Evolutionary conservation across 495 filamentous ascomycete species (phyloP), one percentile per base, ranked within the genome.

Genomic region (Aspergillus campestris): DNA sequence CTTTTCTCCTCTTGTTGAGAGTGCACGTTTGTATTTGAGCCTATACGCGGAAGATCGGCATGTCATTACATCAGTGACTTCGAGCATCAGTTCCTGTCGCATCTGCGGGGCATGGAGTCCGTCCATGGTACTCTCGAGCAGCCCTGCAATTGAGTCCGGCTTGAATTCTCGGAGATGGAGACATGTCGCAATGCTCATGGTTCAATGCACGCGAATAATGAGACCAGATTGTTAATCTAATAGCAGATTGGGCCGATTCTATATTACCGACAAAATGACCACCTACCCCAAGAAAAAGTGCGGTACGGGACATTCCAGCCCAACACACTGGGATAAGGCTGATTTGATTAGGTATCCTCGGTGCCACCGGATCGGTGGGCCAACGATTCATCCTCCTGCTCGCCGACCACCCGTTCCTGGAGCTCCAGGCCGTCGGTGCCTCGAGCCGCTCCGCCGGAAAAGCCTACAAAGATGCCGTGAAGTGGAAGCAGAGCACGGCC

Each of bases 311-410:
- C 40, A 38, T 38, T 41, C 28, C 30, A 34, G 10, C 6, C 9
- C 24, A 0, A 30, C 5, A 1, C 37, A 13, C 6, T 11, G 3
- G 15, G 11, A 34, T 43, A 11, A 31, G 38, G 13, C 51, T 62
- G 34, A 67, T 51, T n/a, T 40, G 8, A 40, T 35, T 46, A 72
- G 64, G 66, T 67, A 61, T 72, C 45, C 58, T 71, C 34, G 67
- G 68, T 50, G 69, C 69, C 49, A 72, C 69, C 14, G 87, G 87
- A 50, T 89, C 85, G 4, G 87, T 91, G 15, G 88, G 87, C 41
- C 87, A 91, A 65, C 78, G 87, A 49, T 92, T 92, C 57, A 88
- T 90, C 57, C 75, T 92, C 0, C 73, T 92, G 18, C 81, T 92
- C 47, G 81, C 84, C 34, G 75, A 82, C 31, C 88, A 94, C 62